Conservation (phyloP, 805 yeast species). For the Candida fluviatilis region DNA sequence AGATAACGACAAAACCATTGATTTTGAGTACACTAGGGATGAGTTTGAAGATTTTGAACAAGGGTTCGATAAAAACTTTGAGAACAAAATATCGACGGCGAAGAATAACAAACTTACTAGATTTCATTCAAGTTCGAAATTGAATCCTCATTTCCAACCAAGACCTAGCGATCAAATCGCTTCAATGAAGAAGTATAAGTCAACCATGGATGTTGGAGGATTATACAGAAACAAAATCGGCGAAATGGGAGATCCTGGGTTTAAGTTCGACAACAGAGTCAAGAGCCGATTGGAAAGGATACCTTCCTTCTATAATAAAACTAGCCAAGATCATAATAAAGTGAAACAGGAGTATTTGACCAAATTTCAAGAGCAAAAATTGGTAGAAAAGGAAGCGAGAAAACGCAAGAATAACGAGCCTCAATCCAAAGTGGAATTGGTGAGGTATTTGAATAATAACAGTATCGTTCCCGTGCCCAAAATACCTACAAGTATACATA, state of each 20-base stretch:
- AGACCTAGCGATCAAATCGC: not conserved
- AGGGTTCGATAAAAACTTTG: conserved; percentile 21
- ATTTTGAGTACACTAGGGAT: conserved; percentile 34
- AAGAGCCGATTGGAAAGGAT: conserved; percentile 36
- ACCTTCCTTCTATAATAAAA: conserved; percentile 34
- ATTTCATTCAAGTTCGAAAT: conserved; percentile 20
- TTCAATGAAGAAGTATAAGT: conserved; percentile 24
- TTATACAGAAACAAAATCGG: conserved; percentile 8
- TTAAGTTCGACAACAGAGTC: conserved; percentile 31
- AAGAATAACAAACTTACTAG: conserved; percentile 31
- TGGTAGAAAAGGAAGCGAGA: conserved; percentile 11
- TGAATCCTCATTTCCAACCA: not conserved
- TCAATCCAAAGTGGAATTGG: conserved; percentile 26
- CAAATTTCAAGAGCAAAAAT: conserved; percentile 26
- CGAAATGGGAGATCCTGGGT: conserved; percentile 19
- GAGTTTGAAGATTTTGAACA: conserved; percentile 35
- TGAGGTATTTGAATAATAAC: conserved; percentile 23
- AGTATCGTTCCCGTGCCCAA: conserved; percentile 9
- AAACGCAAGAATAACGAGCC: conserved; percentile 5
- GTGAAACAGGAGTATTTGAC: conserved; percentile 25
- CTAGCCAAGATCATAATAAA: conserved; percentile 11
- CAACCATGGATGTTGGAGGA: conserved; percentile 28
- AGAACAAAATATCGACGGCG: conserved; percentile 6
- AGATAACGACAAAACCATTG: conserved; percentile 31
- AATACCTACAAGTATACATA: conserved; percentile 22